phyloP scores from a whole-genome alignment of 2,329 filamentous ascomycete species.

The Fusarium sp. region DNA sequence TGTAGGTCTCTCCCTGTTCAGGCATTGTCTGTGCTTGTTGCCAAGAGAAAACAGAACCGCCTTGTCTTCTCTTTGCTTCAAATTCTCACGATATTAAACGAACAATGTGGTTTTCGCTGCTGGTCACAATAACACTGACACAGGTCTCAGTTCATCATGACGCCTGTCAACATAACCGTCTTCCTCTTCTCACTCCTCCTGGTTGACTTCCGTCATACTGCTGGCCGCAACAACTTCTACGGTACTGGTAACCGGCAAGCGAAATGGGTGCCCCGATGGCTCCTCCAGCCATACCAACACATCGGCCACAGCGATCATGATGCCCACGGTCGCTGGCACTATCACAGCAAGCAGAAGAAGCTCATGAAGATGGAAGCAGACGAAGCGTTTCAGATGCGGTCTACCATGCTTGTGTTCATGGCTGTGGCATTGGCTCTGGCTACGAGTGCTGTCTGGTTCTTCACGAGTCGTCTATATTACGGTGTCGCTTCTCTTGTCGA shows the following conservation, averaged over 20 bases:
- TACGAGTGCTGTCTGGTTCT: conserved; percentile 26
- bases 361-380: conserved; percentile 71
- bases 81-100: neutral
- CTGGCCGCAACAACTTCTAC: conserved; percentile 58
- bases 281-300: conserved; percentile 55
- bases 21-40: conserved; percentile 1
- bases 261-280: conserved; percentile 35
- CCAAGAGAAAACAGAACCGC: neutral
- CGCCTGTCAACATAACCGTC: conserved; percentile 71
- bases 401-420: conserved; percentile 64
- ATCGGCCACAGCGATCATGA: conserved; percentile 41
- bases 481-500: conserved; percentile 20
- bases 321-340: conserved; percentile 54
- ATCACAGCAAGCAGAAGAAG: conserved; percentile 69
- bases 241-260: conserved; percentile 47
- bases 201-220: conserved; percentile 68
- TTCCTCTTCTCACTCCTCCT: conserved; percentile 74
- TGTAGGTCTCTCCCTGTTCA: conserved; percentile 29
- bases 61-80: neutral
- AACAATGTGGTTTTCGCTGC: neutral
- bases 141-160: conserved; percentile 59
- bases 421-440: conserved; percentile 45
- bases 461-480: conserved; percentile 31
- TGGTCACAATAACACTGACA: conserved; percentile 17
- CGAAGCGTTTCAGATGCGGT: conserved; percentile 72